Evolutionary conservation across 306 rosid genomes (phyloP).

Genomic region (Prunus davidiana): DNA sequence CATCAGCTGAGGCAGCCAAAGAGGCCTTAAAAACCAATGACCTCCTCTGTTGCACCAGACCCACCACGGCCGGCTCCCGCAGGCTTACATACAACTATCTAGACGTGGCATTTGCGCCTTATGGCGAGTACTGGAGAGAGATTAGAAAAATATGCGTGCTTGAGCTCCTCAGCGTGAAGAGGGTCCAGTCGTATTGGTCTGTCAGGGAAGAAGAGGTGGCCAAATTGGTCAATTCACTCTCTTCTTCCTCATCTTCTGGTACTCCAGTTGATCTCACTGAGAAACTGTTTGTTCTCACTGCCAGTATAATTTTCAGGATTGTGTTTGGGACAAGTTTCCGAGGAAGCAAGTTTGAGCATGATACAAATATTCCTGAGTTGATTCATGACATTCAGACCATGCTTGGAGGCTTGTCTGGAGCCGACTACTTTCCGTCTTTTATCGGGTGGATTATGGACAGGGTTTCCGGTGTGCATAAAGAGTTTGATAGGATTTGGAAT

Average conservation of each 20-base stretch:
- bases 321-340: slow-evolving; percentile 42
- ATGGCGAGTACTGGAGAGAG: slow-evolving; percentile 45
- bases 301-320: slow-evolving; percentile 31
- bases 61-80: slow-evolving; percentile 3
- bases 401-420: slow-evolving; percentile 27
- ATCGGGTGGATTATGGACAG: slow-evolving; percentile 54
- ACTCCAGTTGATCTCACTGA: slow-evolving; percentile 23
- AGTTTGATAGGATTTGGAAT: slow-evolving; percentile 30
- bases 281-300: slow-evolving; percentile 29
- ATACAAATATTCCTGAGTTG: slow-evolving; percentile 31
- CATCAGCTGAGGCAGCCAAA: slow-evolving; percentile 21
- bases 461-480: slow-evolving; percentile 17
- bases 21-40: slow-evolving; percentile 24
- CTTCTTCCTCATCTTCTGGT: neutral
- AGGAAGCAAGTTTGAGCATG: slow-evolving; percentile 11
- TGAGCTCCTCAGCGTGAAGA: slow-evolving; percentile 35
- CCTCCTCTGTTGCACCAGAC: slow-evolving; percentile 39
- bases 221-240: slow-evolving; percentile 7
- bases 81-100: slow-evolving; percentile 40
- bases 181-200: slow-evolving; percentile 18
- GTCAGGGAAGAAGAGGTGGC: slow-evolving; percentile 22
- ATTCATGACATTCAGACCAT: slow-evolving; percentile 33
- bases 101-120: slow-evolving; percentile 45
- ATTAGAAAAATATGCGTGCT: slow-evolving; percentile 34
- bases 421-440: slow-evolving; percentile 33